Conservation (phyloP, 495 filamentous ascomycete species). For the Cercophora newfieldiana region DNA sequence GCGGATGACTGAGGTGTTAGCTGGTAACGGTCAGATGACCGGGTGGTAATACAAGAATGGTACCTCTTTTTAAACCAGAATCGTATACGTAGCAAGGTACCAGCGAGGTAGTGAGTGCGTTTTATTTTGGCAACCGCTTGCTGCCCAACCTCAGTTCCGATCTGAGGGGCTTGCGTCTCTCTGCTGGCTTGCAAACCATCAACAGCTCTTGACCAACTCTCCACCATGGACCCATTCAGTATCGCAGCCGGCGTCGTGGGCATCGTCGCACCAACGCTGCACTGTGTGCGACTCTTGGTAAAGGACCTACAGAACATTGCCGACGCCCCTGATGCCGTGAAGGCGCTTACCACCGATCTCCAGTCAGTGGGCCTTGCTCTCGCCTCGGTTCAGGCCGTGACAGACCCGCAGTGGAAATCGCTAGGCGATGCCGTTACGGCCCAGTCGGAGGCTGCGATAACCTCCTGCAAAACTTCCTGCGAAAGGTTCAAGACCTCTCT, state of each 20-base stretch:
- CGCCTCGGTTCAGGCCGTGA: neutral
- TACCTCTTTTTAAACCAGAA: too few species aligned
- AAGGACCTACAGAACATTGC: slow-evolving; percentile 42
- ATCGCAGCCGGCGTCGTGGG: slow-evolving; percentile 39
- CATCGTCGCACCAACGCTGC: slow-evolving; percentile 39
- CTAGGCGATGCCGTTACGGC: neutral
- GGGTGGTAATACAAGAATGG: too few species aligned
- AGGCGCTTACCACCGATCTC: slow-evolving; percentile 36
- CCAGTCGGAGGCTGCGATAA: neutral
- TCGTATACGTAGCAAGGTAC: too few species aligned
- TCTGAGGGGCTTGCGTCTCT: too few species aligned
- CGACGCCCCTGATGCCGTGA: slow-evolving; percentile 39
- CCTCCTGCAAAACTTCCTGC: neutral
- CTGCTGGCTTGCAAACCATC: too few species aligned
- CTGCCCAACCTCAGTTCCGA: too few species aligned
- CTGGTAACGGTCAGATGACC: too few species aligned
- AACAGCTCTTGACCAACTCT: neutral
- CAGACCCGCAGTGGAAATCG: slow-evolving; percentile 1
- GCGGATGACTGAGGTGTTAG: too few species aligned
- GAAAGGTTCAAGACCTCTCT: slow-evolving; percentile 21
- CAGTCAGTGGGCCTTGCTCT: neutral
- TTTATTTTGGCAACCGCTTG: too few species aligned
- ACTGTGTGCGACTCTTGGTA: slow-evolving; percentile 38
- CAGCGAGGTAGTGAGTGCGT: too few species aligned
- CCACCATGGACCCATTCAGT: slow-evolving; percentile 40